phyloP scores from a whole-genome alignment of 306 rosid genomes.

The Casuarina glauca region DNA sequence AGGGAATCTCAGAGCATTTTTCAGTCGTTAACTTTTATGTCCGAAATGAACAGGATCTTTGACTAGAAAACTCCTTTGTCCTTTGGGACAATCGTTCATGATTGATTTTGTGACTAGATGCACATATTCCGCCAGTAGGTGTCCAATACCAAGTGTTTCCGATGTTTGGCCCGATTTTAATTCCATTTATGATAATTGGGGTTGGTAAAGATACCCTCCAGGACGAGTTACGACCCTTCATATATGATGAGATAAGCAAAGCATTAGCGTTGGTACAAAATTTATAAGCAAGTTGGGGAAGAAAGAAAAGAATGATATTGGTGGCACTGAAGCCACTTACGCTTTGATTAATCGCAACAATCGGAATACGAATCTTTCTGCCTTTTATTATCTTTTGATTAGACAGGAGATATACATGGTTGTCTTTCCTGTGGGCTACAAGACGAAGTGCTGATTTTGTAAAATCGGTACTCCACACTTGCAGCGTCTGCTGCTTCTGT shows the following conservation, averaged over 20 bases:
- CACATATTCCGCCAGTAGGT: background rate
- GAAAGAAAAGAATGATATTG: slow-evolving; percentile 27
- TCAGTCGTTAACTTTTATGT: background rate
- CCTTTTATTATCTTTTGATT: background rate
- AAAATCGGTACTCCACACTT: too few species aligned
- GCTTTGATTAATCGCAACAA: background rate
- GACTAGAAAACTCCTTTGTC: slow-evolving; percentile 21
- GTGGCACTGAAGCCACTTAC: slow-evolving; percentile 25
- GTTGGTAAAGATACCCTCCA: slow-evolving; percentile 14
- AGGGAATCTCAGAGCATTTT: slow-evolving; percentile 5
- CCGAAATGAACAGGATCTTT: slow-evolving; percentile 24
- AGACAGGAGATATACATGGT: background rate
- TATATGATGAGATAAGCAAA: slow-evolving; percentile 8
- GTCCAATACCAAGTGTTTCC: background rate
- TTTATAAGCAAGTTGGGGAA: slow-evolving; percentile 9
- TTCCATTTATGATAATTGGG: background rate
- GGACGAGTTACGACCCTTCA: background rate
- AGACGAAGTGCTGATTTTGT: too few species aligned
- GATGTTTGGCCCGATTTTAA: slow-evolving; percentile 24
- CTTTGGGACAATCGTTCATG: slow-evolving; percentile 8
- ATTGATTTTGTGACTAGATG: slow-evolving; percentile 6
- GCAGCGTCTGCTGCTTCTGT: too few species aligned
- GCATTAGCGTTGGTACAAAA: background rate
- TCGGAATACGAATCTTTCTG: background rate
- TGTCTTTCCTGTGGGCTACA: background rate